Base-by-base conservation (phyloP, 176 grass and related monocot species). In the Thinopyrum elongatum region DNA sequence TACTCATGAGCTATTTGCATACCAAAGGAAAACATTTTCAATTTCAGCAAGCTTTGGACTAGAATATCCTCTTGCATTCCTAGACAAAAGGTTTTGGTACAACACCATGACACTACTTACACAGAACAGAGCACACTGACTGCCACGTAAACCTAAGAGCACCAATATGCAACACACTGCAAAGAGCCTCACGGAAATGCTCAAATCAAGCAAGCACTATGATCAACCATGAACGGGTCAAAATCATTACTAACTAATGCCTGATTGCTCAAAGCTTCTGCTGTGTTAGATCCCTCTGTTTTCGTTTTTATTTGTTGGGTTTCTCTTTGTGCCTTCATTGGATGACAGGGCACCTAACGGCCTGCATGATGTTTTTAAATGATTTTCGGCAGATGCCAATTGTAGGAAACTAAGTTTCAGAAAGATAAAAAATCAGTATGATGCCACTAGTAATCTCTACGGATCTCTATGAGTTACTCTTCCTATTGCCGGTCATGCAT, bases 171-270 rank as follows among this genome's bases (percentile, higher is more conserved):
- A n/a, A n/a, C 3, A 33, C 31, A 33, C 31, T 33, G 31, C 3
- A 33, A 33, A 33, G 5, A 33, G 31, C 31, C 31, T 33, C 31
- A 33, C 31, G 4, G 4, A 67, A 12, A 80, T 75, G 76, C 74
- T 87, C 69, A 91, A 87, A 81, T 36, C 25, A 84, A 91, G 81
- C 85, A 80, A 36, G 46, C 76, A 87, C 59, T 47, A 65, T 30
- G 22, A 87, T 55, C 82, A 74, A 21, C 47, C 15, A 74, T 9
- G 68, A 87, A 46, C 59, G 38, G 33, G 39, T 77, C 39, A 25
- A 59, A 83, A 39, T 8, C 70, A 47, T n/a, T n/a, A 13, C 35
- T 41, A 3, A 27, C 39, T 31, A 29, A 6, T 72, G 21, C 68
- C 21, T 31, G 62, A 77, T 63, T 42, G 22, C 38, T 47, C 46